Evolutionary conservation across 2,329 filamentous ascomycete genomes (phyloP), one percentile per base, ranked within the genome.

Genomic region (Magnaporthales sp.): DNA sequence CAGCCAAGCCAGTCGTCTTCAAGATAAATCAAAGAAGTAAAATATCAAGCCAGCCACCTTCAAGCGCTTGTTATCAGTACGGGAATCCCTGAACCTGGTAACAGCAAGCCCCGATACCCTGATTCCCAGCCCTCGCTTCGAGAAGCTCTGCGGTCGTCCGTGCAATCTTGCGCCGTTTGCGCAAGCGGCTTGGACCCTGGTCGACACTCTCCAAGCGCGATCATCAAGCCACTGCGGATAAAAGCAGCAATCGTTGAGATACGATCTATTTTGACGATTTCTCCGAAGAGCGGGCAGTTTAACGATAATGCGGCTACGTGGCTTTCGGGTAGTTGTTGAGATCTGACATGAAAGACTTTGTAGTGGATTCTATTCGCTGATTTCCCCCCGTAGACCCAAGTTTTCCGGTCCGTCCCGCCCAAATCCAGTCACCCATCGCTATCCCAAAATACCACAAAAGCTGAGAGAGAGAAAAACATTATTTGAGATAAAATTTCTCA

Each of bases 381-480:
- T 19, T n/a, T 61, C 56, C 26, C 22, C 56, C n/a, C 56, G 22
- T 61, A 26, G 5, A 13, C 6, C 62, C 62, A 31, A 29, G 31
- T 38, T 61, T 68, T 4, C 56, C 22, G 10, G 10, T 46, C 38
- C 15, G 38, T 46, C 38, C 19, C n/a, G 15, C 56, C 27, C 56
- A 61, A 11, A n/a, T n/a, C n/a, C n/a, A n/a, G n/a, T n/a, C n/a
- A n/a, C n/a, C 26, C 56, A 61, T 61, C 22, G 26, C 15, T 19
- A 46, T 46, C 38, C 38, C 38, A 46, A n/a, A 62, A 38, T 29
- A 32, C 27, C 64, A 58, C 60, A 19, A 64, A 60, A 63, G n/a
- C n/a, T n/a, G n/a, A n/a, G n/a, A n/a, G n/a, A n/a, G 15, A 19
- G 15, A 51, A 38, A 27, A 26, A 2, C 10, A 61, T 61, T 29